Evolutionary conservation across 108 stramenopile species (phyloP), one percentile per base, ranked within the genome.

Genomic region (Schizochytrium sp.): DNA sequence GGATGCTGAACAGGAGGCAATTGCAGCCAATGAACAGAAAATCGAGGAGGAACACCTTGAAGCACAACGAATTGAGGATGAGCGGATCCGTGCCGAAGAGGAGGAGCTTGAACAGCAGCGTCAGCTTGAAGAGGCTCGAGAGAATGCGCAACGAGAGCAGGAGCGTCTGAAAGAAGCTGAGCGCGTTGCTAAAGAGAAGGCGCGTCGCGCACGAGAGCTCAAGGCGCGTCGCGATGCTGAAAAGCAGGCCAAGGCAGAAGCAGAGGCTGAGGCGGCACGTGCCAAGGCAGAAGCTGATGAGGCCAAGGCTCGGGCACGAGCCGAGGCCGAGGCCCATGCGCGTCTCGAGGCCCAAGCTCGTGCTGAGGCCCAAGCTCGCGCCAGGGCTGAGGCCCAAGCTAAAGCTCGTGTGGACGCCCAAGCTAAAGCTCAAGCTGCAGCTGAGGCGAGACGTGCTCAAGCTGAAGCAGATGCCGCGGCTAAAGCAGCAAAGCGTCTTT

Each of bases 291-390:
- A 28, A 28, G 28, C 17, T 17, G 59, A 17, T 17, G 19, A n/a
- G 19, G 59, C 17, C n/a, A 60, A 19, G 17, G 76, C 76, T 53
- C 45, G 15, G 76, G 8, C 8, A 5, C 28, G 12, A 12, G 53
- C 47, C 50, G 76, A 83, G 53, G 72, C 72, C 28, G 72, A 72
- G 72, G 40, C 28, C 15, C 72, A 28, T 15, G n/a, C 49, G 76
- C 50, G 55, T n/a, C 50, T 53, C 64, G 15, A 69, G 28, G 64
- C 64, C 64, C 8, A 8, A 7, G 64, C 64, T 44, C 19, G 19
- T 44, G 64, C 64, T 44, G 64, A 69, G 64, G 64, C 64, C 64
- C 42, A 69, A 44, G 64, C 64, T 44, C 42, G 42, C 2, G 12
- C 12, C 64, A 42, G 5, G 12, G 64, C 64, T 1, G 64, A 69